Percentiles rank a stretch among this genome's conserved stretches.
phyloP scores from a whole-genome alignment of 257 asterid genomes.

The Leptodermis oblonga region DNA sequence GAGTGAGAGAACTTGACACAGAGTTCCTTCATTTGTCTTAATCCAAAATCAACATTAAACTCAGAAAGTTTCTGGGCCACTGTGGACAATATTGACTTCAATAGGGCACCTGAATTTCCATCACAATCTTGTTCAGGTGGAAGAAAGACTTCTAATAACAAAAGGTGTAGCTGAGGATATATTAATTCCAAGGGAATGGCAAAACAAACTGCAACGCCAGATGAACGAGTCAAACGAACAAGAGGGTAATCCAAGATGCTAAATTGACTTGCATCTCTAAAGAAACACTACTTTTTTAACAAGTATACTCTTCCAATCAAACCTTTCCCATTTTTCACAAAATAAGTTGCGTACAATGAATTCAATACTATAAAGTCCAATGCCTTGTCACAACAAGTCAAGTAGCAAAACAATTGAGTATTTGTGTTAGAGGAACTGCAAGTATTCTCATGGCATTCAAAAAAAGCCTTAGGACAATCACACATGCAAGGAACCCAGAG shows the following conservation, averaged over 20 bases:
- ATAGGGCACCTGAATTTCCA: background rate
- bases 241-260: background rate
- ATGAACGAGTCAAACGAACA: background rate
- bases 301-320: background rate
- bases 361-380: background rate
- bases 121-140: background rate
- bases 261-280: background rate
- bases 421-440: background rate
- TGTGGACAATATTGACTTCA: background rate
- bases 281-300: background rate
- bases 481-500: constrained; percentile 7
- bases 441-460: background rate
- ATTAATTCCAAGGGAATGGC: background rate
- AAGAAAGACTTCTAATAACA: background rate
- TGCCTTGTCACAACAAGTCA: background rate
- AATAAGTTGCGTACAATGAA: background rate
- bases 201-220: background rate
- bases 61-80: background rate
- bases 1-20: background rate
- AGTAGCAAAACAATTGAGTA: background rate
- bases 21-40: background rate
- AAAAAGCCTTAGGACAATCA: background rate
- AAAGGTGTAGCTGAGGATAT: background rate
- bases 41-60: background rate
- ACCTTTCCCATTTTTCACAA: background rate